Base-by-base conservation (phyloP, 2,329 filamentous ascomycete genomes). In the Aspergillus sp. region DNA sequence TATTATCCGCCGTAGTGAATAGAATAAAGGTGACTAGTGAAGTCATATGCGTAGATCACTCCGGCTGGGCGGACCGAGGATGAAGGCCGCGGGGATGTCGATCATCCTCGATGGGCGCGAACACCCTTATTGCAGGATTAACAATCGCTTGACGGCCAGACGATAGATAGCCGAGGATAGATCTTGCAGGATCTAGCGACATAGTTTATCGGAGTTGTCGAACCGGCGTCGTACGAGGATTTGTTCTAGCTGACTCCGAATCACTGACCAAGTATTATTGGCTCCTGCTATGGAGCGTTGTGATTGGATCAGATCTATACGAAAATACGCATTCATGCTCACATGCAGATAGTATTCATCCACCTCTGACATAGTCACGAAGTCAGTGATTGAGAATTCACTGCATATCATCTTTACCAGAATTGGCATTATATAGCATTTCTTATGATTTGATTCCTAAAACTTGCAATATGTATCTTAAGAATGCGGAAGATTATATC, bases 11-110 rank as follows among this genome's bases (percentile, higher is more conserved):
- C 17, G 19, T n/a, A 17, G 14, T 38, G n/a, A 3, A 7, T 1
- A 13, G 13, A 35, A 19, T 40, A 11, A 17, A 8, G 40, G 17
- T 9, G 19, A 16, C 17, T 20, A 16, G 11, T 24, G 35, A n/a
- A 22, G 40, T 52, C 50, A 52, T 48, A 48, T 52, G 50, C 45
- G 30, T 16, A 8, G 50, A 43, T 24, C 24, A 24, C 35, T 9
- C 19, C 24, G n/a, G n/a, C 20, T 17, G 1, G 7, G 30, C 26
- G 38, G 45, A 48, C 50, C 45, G 50, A 48, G 45, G 50, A 44
- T 32, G 16, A 3, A 17, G 17, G 16, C 11, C 9, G 48, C 14
- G 22, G 50, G 26, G 8, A 47, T 40, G 36, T 26, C 35, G 49
- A 51, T 52, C 45, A 45, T 41, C 50, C 36, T 40, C 4, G 14